Evolutionary conservation across 495 filamentous ascomycete species (phyloP).

Genomic region (Penicillium taxi): DNA sequence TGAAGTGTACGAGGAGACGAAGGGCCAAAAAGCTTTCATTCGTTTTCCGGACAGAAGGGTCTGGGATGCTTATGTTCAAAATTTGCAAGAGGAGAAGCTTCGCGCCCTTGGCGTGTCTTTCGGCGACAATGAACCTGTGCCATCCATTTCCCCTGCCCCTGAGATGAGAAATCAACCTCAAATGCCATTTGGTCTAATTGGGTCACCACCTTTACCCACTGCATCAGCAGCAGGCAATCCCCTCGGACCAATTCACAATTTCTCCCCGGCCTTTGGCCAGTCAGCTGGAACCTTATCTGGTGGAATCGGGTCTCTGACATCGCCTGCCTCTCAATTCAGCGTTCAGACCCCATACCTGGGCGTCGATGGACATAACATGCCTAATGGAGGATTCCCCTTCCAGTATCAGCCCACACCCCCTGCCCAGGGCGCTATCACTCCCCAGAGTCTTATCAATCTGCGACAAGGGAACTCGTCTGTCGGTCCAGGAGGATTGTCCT

Average conservation of each 20-base stretch:
- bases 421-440: constrained; percentile 35
- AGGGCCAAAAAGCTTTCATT: constrained; percentile 48
- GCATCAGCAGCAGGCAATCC: constrained; percentile 39
- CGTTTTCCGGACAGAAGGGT: constrained; percentile 67
- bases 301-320: constrained; percentile 50
- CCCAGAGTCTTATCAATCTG: constrained; percentile 37
- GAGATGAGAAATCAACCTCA: constrained; percentile 52
- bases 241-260: constrained; percentile 28
- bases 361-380: constrained; percentile 32
- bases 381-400: constrained; percentile 31
- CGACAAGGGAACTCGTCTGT: constrained; percentile 26
- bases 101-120: constrained; percentile 78
- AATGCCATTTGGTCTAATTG: constrained; percentile 51
- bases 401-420: constrained; percentile 42
- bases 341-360: constrained; percentile 38
- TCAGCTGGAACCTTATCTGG: constrained; percentile 49
- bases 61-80: constrained; percentile 78
- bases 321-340: constrained; percentile 45
- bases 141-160: constrained; percentile 68
- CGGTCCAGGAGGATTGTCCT: constrained; percentile 28
- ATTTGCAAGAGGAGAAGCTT: constrained; percentile 80
- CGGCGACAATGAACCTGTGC: constrained; percentile 58
- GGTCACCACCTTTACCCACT: constrained; percentile 45
- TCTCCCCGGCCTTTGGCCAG: constrained; percentile 41
- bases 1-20: constrained; percentile 49